These are phyloP conservation scores for Kentomonas sorsogonicus DNA, from an alignment of 208 protist genomes.

Conservation along the genomic window DNA sequence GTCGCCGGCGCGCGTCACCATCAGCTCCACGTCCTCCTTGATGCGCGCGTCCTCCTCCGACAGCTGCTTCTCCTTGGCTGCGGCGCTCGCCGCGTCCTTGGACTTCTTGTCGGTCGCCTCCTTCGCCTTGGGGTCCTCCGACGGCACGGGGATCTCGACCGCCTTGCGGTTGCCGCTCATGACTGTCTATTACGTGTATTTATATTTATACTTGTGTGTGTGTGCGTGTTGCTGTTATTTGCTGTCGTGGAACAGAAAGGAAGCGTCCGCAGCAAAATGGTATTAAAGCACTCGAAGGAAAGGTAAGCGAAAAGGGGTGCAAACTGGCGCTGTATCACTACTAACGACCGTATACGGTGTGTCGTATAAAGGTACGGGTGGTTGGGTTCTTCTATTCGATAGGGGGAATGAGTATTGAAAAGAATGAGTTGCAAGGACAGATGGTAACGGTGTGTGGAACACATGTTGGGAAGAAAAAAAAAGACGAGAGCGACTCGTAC, in stretches of 20 bases:
- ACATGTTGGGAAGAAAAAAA: too few species aligned
- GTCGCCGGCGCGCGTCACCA: slow-evolving; percentile 84
- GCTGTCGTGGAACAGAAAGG: too few species aligned
- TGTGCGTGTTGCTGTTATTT: too few species aligned
- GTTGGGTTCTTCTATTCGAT: too few species aligned
- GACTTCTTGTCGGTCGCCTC: slow-evolving; percentile 30
- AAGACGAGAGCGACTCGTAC: neutral
- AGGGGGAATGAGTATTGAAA: too few species aligned
- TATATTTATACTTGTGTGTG: too few species aligned
- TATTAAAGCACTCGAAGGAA: neutral
- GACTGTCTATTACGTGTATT: neutral
- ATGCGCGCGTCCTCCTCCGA: slow-evolving; percentile 93
- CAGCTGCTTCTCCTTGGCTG: slow-evolving; percentile 53
- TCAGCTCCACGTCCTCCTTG: slow-evolving; percentile 92
- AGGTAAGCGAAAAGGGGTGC: slow-evolving; percentile 2
- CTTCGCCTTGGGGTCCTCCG: slow-evolving; percentile 52
- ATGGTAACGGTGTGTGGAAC: neutral
- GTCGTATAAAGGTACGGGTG: too few species aligned
- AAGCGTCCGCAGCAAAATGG: neutral
- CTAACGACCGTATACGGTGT: neutral
- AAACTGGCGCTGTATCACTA: neutral
- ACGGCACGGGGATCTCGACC: slow-evolving; percentile 45
- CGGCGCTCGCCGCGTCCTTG: slow-evolving; percentile 45
- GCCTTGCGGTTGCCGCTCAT: slow-evolving; percentile 34
- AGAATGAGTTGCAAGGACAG: neutral